Evolutionary conservation across 139 green algal genomes (phyloP), one percentile per base, ranked within the genome.

Genomic region (Chlorella sp.): DNA sequence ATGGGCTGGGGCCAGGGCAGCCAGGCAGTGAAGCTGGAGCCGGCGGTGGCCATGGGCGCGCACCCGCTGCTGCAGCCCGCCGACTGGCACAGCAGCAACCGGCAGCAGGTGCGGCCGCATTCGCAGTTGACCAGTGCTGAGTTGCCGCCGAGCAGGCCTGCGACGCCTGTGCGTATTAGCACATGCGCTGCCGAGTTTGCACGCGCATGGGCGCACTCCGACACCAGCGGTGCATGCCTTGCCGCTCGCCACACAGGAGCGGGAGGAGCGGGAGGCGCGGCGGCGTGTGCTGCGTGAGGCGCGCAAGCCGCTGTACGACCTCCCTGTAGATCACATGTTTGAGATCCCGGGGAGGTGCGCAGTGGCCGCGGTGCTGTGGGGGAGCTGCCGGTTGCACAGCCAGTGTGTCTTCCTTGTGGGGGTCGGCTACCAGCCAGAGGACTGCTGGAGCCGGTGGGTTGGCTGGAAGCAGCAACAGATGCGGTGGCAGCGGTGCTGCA

Each of bases 341-440:
- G 87, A 90, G 78, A 84, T 90, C 34, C 87, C 83, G 17, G 87
- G 83, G 32, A 75, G 87, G 83, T 89, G 54, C 38, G 85, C 9
- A 17, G 20, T 34, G 75, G 3, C 68, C 9, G 8, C 4, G 20
- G 11, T 41, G 30, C 60, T n/a, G 19, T 7, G 16, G 60, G 7
- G 16, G 60, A n/a, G 20, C 24, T 20, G 60, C 60, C 51, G 51
- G 22, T n/a, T n/a, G n/a, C 51, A 26, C 51, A 60, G n/a, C 51
- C 51, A 17, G 51, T 60, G 51, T 60, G 51, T 17, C 16, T 60
- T 14, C 16, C 51, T 60, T 60, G 28, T 69, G 62, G 11, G 34
- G 62, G 28, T 69, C 28, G n/a, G 16, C 24, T 67, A 30, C 62
- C 11, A 30, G 26, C 28, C 3, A 69, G 62, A n/a, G n/a, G n/a